Base-by-base conservation (phyloP, 352 stramenopile species). In the Thalassiosira hispida region DNA sequence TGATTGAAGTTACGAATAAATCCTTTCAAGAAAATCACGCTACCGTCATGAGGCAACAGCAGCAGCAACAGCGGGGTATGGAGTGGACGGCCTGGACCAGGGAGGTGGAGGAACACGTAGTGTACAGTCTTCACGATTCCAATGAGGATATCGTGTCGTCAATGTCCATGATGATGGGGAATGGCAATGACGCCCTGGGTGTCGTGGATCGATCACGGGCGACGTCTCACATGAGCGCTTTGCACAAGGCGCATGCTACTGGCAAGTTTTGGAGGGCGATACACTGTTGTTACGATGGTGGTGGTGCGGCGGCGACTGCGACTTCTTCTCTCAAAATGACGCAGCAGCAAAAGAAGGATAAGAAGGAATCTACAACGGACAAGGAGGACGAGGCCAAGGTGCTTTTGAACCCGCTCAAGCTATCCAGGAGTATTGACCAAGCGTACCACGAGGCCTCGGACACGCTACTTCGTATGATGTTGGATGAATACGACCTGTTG, bases 401-500 rank as follows among this genome's bases (percentile, higher is more conserved):
- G 27, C 29, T 83, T 2, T 25, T 86, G 3, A 81, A 88, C 66
- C 74, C 68, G 14, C 68, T 83, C 2, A 68, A 77, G 52, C 66
- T 91, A 33, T 84, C 82, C 4, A 49, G 74, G 11, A 84, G 61
- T 35, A 88, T 94, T 33, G 77, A 94, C 33, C 49, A 47, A 18
- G 71, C 73, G 8, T 92, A 92, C 74, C 55, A 89, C 18, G 72
- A 62, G 44, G 86, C 88, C 35, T 91, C 86, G 5, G 55, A 74
- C n/a, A 64, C 56, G 1, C 73, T 94, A 27, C 74, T 92, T 7
- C 22, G 77, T 42, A 52, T 94, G 14, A 60, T 94, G 38, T 38
- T 90, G 35, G 25, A 85, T 1, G 65, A 98, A 75, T 72, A 74
- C 44, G 68, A 69, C 56, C 93, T 98, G 16, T 81, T 97, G 38